These are phyloP conservation scores for Mariannaea sp. DNA, from an alignment of 2,329 filamentous ascomycete species.

Conservation along the genomic window DNA sequence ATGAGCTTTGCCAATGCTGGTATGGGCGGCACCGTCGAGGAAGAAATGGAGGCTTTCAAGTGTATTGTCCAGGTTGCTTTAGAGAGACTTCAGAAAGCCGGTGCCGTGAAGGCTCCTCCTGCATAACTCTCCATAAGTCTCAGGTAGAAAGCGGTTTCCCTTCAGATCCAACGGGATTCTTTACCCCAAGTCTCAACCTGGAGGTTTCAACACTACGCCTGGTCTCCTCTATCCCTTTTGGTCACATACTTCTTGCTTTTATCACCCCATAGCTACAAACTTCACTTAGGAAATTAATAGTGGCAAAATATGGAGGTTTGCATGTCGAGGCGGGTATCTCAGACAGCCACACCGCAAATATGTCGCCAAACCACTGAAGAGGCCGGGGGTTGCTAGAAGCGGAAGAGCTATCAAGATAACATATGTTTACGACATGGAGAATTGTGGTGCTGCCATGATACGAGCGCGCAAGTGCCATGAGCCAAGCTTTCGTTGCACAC, in stretches of 20 bases:
- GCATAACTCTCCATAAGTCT: neutral
- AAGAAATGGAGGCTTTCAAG: conserved; percentile 90
- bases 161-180: neutral
- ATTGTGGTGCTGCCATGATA: conserved; percentile 26
- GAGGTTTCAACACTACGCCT: neutral
- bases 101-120: conserved; percentile 5
- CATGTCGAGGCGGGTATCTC: neutral
- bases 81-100: conserved; percentile 35
- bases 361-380: neutral
- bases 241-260: too few relatives aligned
- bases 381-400: neutral
- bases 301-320: neutral
- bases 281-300: too few relatives aligned
- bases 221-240: neutral
- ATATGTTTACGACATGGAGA: conserved; percentile 28
- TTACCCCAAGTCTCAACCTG: too few relatives aligned
- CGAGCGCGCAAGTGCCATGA: conserved; percentile 24
- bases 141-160: neutral
- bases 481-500: conserved; percentile 35
- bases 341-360: neutral
- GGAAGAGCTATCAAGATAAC: conserved; percentile 28
- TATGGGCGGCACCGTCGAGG: conserved; percentile 81
- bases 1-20: conserved; percentile 75
- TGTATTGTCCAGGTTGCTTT: conserved; percentile 71
- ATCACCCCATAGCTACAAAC: too few relatives aligned